Evolutionary conservation across 1,139 yeast genomes (phyloP), one percentile per base, ranked within the genome.

Genomic region (Suhomyces kunorum): DNA sequence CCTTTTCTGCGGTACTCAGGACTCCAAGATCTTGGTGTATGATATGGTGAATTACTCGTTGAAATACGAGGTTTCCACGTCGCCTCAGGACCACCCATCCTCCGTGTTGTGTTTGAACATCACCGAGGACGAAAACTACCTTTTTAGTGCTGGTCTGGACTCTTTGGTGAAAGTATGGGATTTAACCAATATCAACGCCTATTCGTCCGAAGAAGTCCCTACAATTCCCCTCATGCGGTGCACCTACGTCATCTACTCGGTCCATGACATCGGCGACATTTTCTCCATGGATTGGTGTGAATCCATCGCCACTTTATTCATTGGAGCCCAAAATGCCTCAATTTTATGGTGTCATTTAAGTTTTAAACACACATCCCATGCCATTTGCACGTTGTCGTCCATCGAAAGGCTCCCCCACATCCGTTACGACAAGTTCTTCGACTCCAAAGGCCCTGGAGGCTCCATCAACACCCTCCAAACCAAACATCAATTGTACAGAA

Each of bases 271-370:
- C 38, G 98, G 98, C 31, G 98, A 92, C 59, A 84, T 92, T 14
- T 90, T 92, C 58, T 84, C 96, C 5, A 66, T 92, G 24, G 77
- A 81, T 5, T 88, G 94, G 81, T 75, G 83, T 22, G 79, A 79
- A 15, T 51, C 64, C 1, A 59, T 77, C 11, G 75, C 80, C 35
- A 78, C 88, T 0, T 66, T 92, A 8, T 87, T 83, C 49, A 78
- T 88, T 50, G 98, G 98, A 1, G 83, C 96, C 8, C 98, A 92
- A 59, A 90, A 90, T 58, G 96, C 98, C 1, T 78, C 92, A 1
- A 76, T 92, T 16, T 76, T 87, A 28, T 90, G 87, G 83, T 80
- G 87, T 47, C 64, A 63, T 26, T 57, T 78, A 17, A 48, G 53
- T 6, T 41, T 50, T 28, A 20, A 25, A 24, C 20, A 28, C 3